Evolutionary conservation across 345 rosid genomes (phyloP).

Genomic region (Barbarea vulgaris): DNA sequence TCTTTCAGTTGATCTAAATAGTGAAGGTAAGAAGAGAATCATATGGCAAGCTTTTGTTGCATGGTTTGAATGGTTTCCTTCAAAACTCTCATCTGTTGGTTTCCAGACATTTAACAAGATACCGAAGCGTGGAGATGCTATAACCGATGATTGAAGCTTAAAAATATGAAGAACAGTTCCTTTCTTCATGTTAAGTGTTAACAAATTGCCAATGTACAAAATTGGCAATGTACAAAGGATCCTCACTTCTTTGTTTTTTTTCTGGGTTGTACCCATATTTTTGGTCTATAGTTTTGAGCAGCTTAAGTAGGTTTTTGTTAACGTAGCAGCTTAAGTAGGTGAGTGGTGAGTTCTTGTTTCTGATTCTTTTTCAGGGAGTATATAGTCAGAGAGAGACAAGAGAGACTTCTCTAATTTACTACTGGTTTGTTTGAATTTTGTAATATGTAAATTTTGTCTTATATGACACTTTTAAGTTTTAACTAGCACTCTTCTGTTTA

Average conservation of each 20-base stretch:
- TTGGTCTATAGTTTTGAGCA: constrained; percentile 25
- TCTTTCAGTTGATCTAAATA: constrained; percentile 61
- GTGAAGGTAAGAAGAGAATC: constrained; percentile 46
- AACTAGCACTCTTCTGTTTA: neutral
- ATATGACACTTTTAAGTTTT: neutral
- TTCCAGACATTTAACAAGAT: constrained; percentile 20
- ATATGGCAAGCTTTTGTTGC: neutral
- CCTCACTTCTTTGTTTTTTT: neutral
- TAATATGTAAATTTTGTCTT: constrained; percentile 4
- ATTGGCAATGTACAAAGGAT: constrained; percentile 9
- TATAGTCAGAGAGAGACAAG: neutral
- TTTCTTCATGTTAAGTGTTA: neutral
- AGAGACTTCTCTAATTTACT: neutral
- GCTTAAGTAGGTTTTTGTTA: neutral
- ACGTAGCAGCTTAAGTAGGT: neutral
- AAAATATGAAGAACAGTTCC: neutral
- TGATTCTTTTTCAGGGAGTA: neutral
- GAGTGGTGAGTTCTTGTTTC: neutral
- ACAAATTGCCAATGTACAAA: constrained; percentile 14
- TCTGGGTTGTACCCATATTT: neutral
- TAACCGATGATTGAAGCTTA: neutral
- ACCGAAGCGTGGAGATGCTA: constrained; percentile 4
- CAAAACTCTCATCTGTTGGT: constrained; percentile 1
- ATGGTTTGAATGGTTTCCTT: neutral
- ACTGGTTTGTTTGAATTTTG: neutral